Evolutionary conservation across 441 rosid species (phyloP).

Genomic region (Lepidium campestre): DNA sequence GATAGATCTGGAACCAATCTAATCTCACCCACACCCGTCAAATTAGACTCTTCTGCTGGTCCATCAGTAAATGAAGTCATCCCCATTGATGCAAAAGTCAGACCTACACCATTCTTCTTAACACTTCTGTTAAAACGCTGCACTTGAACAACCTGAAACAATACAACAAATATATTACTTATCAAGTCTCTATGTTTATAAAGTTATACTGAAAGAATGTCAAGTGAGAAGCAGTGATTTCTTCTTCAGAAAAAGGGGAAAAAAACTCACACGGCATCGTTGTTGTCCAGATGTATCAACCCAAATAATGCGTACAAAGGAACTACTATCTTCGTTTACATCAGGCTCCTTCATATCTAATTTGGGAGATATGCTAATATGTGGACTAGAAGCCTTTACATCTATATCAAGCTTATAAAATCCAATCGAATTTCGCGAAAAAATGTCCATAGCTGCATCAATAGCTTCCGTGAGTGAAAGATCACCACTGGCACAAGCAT

Average conservation of each 20-base stretch:
- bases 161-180: background rate
- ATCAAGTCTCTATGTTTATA: background rate
- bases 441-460: slow-evolving; percentile 75
- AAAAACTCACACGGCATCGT: slow-evolving; percentile 77
- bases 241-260: background rate
- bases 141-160: slow-evolving; percentile 63
- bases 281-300: slow-evolving; percentile 92
- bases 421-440: slow-evolving; percentile 48
- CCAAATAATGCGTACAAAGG: slow-evolving; percentile 80
- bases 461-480: slow-evolving; percentile 75
- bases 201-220: background rate
- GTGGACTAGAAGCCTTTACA: slow-evolving; percentile 22
- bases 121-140: slow-evolving; percentile 64
- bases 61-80: slow-evolving; percentile 70
- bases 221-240: background rate
- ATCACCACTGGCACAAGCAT: slow-evolving; percentile 67
- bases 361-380: slow-evolving; percentile 21
- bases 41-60: slow-evolving; percentile 67
- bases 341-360: slow-evolving; percentile 25
- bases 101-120: slow-evolving; percentile 71
- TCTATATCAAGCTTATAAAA: slow-evolving; percentile 56
- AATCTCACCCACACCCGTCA: slow-evolving; percentile 79
- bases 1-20: slow-evolving; percentile 83
- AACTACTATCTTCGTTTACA: slow-evolving; percentile 26
- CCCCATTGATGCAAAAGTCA: slow-evolving; percentile 78